Conservation (phyloP, 768 basidiomycete species). For the Leccinum truebloodii region DNA sequence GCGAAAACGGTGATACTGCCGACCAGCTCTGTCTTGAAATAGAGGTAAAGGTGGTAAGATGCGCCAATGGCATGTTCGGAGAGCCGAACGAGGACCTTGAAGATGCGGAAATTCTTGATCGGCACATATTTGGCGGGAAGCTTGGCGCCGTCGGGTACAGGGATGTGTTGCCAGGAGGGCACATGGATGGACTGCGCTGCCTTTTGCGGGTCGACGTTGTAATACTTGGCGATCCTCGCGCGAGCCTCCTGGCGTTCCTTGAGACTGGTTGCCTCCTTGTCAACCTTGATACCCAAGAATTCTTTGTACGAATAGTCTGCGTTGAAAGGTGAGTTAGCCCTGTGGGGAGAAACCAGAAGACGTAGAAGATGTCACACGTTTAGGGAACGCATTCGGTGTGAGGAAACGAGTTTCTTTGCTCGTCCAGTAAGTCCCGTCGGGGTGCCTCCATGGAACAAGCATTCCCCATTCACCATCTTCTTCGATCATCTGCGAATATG, state of each 20-base stretch:
- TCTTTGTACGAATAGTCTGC: constrained; percentile 31
- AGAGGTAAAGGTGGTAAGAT: constrained; percentile 28
- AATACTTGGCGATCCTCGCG: constrained; percentile 22
- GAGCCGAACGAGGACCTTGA: constrained; percentile 27
- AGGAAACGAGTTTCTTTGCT: constrained; percentile 27
- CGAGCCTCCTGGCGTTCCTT: constrained; percentile 24
- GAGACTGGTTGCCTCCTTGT: constrained; percentile 13
- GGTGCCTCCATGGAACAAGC: constrained; percentile 25
- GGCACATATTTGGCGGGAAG: constrained; percentile 20
- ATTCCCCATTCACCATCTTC: constrained; percentile 18
- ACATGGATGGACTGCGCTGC: constrained; percentile 2
- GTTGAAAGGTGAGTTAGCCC: neutral
- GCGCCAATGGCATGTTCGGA: constrained; percentile 25
- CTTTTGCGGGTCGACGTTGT: constrained; percentile 25
- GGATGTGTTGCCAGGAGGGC: constrained; percentile 18
- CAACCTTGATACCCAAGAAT: constrained; percentile 29
- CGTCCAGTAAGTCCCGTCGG: constrained; percentile 28
- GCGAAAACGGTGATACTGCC: constrained; percentile 27
- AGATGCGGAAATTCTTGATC: constrained; percentile 27
- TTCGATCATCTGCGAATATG: constrained; percentile 22
- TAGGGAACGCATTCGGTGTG: constrained; percentile 17
- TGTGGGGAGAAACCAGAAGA: neutral
- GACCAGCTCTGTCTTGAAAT: constrained; percentile 18
- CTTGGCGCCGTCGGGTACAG: constrained; percentile 10
- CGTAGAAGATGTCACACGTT: constrained; percentile 16